These are phyloP conservation scores for Brassica rapa DNA, from an alignment of 345 rosid genomes.

Conservation along the genomic window DNA sequence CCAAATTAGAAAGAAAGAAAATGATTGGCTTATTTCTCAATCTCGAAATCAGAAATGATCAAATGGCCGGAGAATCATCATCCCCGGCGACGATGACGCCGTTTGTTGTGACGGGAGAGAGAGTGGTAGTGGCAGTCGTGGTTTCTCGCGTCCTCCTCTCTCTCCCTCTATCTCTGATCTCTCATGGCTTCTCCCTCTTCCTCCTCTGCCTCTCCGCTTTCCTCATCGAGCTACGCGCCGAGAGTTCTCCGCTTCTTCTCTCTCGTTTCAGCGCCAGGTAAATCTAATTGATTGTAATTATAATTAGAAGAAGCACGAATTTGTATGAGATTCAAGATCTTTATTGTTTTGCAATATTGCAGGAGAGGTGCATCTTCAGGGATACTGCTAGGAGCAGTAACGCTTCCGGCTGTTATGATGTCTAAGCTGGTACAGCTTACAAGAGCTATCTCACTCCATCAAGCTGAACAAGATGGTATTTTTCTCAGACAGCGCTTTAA, in stretches of 20 bases:
- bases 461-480: slow-evolving; percentile 60
- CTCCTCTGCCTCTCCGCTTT: slow-evolving; percentile 59
- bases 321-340: neutral
- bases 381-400: slow-evolving; percentile 76
- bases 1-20: neutral
- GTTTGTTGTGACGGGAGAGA: slow-evolving; percentile 65
- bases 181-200: slow-evolving; percentile 66
- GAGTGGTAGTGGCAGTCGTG: slow-evolving; percentile 71
- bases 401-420: slow-evolving; percentile 75
- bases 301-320: neutral
- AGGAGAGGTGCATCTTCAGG: slow-evolving; percentile 93
- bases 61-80: slow-evolving; percentile 14
- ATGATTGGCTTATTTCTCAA: neutral
- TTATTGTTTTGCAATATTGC: neutral
- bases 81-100: slow-evolving; percentile 29
- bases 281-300: neutral
- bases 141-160: slow-evolving; percentile 54
- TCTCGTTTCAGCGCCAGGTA: slow-evolving; percentile 63
- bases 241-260: slow-evolving; percentile 45
- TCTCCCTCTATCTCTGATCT: slow-evolving; percentile 62
- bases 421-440: slow-evolving; percentile 75
- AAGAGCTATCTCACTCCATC: slow-evolving; percentile 56
- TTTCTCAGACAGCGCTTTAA: neutral
- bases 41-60: neutral
- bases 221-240: slow-evolving; percentile 66